These are phyloP conservation scores for Pedinophyceae sp. DNA, from an alignment of 139 green algal genomes.

Conservation along the genomic window DNA sequence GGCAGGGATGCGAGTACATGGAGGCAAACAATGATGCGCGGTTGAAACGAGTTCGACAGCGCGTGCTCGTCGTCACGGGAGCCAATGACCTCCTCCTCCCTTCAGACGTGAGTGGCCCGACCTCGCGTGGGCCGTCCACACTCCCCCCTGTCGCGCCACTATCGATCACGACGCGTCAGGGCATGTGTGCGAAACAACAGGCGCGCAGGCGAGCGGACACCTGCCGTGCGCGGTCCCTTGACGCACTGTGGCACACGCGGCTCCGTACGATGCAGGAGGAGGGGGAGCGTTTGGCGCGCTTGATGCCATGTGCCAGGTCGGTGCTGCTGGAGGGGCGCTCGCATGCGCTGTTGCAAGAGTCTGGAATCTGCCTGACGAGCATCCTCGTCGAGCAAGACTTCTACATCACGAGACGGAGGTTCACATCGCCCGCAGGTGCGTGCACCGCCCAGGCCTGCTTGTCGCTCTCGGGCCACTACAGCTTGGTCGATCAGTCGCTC, in stretches of 20 bases:
- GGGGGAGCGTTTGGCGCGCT: constrained; percentile 7
- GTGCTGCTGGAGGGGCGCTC: constrained; percentile 45
- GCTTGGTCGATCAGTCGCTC: too few relatives aligned
- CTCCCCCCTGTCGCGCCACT: too few relatives aligned
- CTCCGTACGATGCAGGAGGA: too few relatives aligned
- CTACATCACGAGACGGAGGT: constrained; percentile 27
- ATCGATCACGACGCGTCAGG: too few relatives aligned
- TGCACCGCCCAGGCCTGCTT: too few relatives aligned
- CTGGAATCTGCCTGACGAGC: constrained; percentile 38
- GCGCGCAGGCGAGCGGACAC: too few relatives aligned
- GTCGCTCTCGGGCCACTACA: too few relatives aligned
- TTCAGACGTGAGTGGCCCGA: constrained; percentile 38
- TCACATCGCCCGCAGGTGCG: too few relatives aligned
- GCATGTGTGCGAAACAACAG: too few relatives aligned
- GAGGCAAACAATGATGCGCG: constrained; percentile 2
- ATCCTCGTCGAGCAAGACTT: constrained; percentile 64
- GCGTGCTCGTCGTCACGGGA: constrained; percentile 41
- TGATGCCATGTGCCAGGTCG: constrained; percentile 43
- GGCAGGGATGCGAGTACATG: constrained; percentile 25
- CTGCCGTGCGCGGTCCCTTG: too few relatives aligned
- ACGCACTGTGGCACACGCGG: too few relatives aligned
- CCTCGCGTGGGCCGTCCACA: too few relatives aligned
- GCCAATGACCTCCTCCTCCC: constrained; percentile 46
- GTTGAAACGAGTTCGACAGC: constrained; percentile 34
- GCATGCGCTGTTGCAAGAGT: constrained; percentile 26